These are phyloP conservation scores for Parathielavia appendiculata DNA, from an alignment of 495 filamentous ascomycete species.

Conservation along the genomic window DNA sequence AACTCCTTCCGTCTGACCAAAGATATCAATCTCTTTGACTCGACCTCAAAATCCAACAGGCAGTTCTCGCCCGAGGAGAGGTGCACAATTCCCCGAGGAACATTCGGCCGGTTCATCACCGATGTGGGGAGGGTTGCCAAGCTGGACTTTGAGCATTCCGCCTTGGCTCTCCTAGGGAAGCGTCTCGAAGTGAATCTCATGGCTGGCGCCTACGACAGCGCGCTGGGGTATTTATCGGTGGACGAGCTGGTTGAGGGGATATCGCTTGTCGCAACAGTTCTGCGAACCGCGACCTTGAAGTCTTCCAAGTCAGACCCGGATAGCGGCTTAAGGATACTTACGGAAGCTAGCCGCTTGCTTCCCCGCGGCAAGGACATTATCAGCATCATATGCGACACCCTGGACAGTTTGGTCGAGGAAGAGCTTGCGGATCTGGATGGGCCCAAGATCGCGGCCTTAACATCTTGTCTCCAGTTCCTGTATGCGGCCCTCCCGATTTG, in stretches of 20 bases:
- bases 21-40: conserved; percentile 51
- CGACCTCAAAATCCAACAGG: conserved; percentile 28
- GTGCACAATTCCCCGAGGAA: conserved; percentile 55
- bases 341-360: conserved; percentile 68
- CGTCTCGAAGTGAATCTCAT: conserved; percentile 56
- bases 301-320: conserved; percentile 30
- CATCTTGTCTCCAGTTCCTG: conserved; percentile 74
- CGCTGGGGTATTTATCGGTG: conserved; percentile 30
- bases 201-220: conserved; percentile 31
- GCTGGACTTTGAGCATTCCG: conserved; percentile 72
- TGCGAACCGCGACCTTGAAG: conserved; percentile 36
- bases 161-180: conserved; percentile 67
- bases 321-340: conserved; percentile 49
- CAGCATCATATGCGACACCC: conserved; percentile 72
- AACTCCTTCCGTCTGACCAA: conserved; percentile 55
- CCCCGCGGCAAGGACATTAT: conserved; percentile 71
- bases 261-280: conserved; percentile 38
- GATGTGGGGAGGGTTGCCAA: conserved; percentile 50
- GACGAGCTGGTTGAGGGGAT: conserved; percentile 41
- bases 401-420: conserved; percentile 69
- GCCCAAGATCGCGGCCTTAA: conserved; percentile 55
- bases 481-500: conserved; percentile 62
- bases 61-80: conserved; percentile 33
- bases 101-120: conserved; percentile 63
- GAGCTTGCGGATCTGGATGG: conserved; percentile 48